These are phyloP conservation scores for Pyracantha coccinea DNA, from an alignment of 331 rosid species.

Conservation along the genomic window DNA sequence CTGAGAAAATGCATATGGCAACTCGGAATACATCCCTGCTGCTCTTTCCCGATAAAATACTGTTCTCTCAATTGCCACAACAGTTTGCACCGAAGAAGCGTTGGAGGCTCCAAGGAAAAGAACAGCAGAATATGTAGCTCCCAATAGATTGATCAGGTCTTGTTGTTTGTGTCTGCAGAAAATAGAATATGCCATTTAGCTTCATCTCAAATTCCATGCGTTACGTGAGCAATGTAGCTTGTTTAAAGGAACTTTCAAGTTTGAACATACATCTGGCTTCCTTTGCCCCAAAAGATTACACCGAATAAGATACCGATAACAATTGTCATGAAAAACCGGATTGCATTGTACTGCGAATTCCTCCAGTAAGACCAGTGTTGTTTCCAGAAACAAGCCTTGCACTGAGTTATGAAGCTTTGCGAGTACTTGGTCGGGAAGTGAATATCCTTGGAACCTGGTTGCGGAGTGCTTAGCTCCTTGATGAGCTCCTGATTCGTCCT, in stretches of 20 bases:
- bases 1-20: slow-evolving; percentile 59
- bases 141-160: slow-evolving; percentile 38
- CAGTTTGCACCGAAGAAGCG: slow-evolving; percentile 38
- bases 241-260: not conserved
- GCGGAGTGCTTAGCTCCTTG: slow-evolving; percentile 30
- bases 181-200: not conserved
- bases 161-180: slow-evolving; percentile 28
- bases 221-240: not conserved
- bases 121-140: slow-evolving; percentile 46
- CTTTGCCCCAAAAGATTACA: slow-evolving; percentile 33
- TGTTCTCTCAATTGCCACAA: slow-evolving; percentile 37
- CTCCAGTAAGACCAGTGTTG: slow-evolving; percentile 57
- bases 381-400: slow-evolving; percentile 50
- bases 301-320: slow-evolving; percentile 31
- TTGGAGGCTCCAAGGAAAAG: slow-evolving; percentile 50
- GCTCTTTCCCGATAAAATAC: slow-evolving; percentile 66
- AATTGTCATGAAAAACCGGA: slow-evolving; percentile 27
- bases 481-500: slow-evolving; percentile 36
- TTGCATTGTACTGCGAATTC: slow-evolving; percentile 29
- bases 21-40: slow-evolving; percentile 55
- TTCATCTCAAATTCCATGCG: not conserved
- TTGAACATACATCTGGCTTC: slow-evolving; percentile 17
- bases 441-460: slow-evolving; percentile 29
- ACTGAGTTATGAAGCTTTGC: slow-evolving; percentile 27
- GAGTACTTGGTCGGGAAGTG: slow-evolving; percentile 37